Evolutionary conservation across 2,329 filamentous ascomycete species (phyloP).

Genomic region (Aspergillaceae sp.): DNA sequence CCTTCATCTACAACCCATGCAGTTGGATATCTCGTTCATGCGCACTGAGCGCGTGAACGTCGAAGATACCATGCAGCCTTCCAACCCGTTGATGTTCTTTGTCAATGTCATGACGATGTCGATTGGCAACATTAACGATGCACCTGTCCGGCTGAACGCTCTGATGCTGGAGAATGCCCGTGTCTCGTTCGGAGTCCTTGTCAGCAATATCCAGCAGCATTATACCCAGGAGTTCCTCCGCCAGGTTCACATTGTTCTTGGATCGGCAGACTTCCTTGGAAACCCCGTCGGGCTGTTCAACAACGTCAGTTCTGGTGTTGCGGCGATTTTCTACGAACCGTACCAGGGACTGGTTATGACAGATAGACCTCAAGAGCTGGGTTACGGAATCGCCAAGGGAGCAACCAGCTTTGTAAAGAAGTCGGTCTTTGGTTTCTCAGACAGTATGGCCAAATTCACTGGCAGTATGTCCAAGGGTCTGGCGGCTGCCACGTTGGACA

Average conservation of each 20-base stretch:
- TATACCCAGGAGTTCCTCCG: constrained; percentile 95
- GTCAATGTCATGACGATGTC: constrained; percentile 99
- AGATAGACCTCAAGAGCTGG: constrained; percentile 89
- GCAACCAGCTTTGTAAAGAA: constrained; percentile 98
- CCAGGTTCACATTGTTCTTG: constrained; percentile 94
- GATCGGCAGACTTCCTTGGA: constrained; percentile 92
- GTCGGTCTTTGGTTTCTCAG: constrained; percentile 92
- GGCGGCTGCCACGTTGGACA: constrained; percentile 89
- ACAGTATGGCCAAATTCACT: constrained; percentile 96
- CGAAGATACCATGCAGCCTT: constrained; percentile 82
- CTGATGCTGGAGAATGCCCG: constrained; percentile 91
- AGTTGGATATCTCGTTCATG: constrained; percentile 93
- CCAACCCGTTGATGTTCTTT: constrained; percentile 96
- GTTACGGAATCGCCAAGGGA: constrained; percentile 89
- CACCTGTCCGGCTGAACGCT: constrained; percentile 85
- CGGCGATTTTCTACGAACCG: constrained; percentile 97
- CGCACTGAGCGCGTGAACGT: constrained; percentile 93
- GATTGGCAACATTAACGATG: constrained; percentile 97
- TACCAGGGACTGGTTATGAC: constrained; percentile 97
- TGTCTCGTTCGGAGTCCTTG: constrained; percentile 73
- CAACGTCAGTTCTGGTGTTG: constrained; percentile 93
- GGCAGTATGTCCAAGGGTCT: constrained; percentile 95
- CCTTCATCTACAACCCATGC: constrained; percentile 95
- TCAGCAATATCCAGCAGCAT: constrained; percentile 82
- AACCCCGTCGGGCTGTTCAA: constrained; percentile 98